Conservation (phyloP, 73 alveolate species). For the Tetrahymena malaccensis region DNA sequence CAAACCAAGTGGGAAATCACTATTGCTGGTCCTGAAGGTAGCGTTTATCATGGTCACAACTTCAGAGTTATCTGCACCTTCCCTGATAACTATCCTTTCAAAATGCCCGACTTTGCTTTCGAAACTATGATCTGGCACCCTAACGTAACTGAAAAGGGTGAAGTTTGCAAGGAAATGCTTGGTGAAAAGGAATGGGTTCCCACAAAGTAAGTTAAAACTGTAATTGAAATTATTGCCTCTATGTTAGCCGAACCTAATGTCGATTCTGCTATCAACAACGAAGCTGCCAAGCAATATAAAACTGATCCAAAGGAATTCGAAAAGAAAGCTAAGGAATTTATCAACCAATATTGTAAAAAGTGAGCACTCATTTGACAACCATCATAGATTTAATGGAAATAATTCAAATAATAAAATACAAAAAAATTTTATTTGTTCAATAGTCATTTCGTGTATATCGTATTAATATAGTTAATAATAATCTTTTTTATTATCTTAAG, state of each 20-base stretch:
- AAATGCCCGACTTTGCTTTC: constrained; percentile 43
- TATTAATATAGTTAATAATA: background rate
- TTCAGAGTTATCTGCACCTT: constrained; percentile 15
- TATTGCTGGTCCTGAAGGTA: constrained; percentile 42
- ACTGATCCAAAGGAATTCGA: constrained; percentile 19
- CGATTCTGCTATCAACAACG: constrained; percentile 40
- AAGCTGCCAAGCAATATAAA: constrained; percentile 38
- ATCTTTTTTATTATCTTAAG: background rate
- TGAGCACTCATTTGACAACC: background rate
- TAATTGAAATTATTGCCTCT: constrained; percentile 30
- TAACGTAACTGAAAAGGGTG: constrained; percentile 38
- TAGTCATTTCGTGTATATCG: background rate
- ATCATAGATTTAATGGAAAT: background rate
- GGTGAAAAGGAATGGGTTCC: constrained; percentile 43
- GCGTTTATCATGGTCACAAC: constrained; percentile 46
- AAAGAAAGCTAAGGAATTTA: constrained; percentile 6
- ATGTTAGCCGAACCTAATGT: constrained; percentile 31
- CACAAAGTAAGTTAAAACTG: constrained; percentile 25
- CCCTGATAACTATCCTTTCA: constrained; percentile 61
- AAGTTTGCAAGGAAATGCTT: constrained; percentile 27
- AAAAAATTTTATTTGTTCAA: background rate
- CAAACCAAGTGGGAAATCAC: constrained; percentile 34
- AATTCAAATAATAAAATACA: background rate
- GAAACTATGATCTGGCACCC: constrained; percentile 47
- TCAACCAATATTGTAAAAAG: background rate